Conservation (phyloP, 805 yeast genomes). For the Ogataea ramenticola region DNA sequence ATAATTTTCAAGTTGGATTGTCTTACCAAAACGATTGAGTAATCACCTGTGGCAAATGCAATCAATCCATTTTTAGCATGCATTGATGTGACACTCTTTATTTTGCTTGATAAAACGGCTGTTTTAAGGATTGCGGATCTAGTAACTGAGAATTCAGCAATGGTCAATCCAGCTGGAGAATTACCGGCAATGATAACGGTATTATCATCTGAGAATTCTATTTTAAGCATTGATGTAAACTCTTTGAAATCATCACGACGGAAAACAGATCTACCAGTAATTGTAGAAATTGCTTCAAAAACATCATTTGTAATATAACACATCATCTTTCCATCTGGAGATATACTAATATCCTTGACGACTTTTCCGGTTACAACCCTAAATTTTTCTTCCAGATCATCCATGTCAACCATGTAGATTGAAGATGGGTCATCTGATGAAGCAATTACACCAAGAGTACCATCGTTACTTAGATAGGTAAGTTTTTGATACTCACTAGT, state of each 20-base stretch:
- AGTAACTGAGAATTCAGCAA: slow-evolving; percentile 37
- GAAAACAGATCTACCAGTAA: slow-evolving; percentile 34
- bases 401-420: slow-evolving; percentile 54
- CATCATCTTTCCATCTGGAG: slow-evolving; percentile 59
- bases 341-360: slow-evolving; percentile 59
- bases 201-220: slow-evolving; percentile 26
- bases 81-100: slow-evolving; percentile 51
- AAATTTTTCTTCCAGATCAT: slow-evolving; percentile 43
- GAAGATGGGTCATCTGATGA: slow-evolving; percentile 61
- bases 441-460: slow-evolving; percentile 59
- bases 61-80: slow-evolving; percentile 35
- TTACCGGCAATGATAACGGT: slow-evolving; percentile 37
- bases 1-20: slow-evolving; percentile 43
- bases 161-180: slow-evolving; percentile 33
- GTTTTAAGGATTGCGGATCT: slow-evolving; percentile 35
- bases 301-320: slow-evolving; percentile 53
- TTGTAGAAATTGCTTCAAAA: slow-evolving; percentile 45
- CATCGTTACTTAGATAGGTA: slow-evolving; percentile 50
- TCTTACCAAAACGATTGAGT: slow-evolving; percentile 53
- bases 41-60: slow-evolving; percentile 59
- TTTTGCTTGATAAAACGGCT: slow-evolving; percentile 35
- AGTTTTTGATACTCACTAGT: slow-evolving; percentile 59
- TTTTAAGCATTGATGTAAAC: slow-evolving; percentile 18
- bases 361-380: slow-evolving; percentile 47
- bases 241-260: slow-evolving; percentile 16